Conservation (phyloP, 768 basidiomycete species). For the Porpolomopsis calyptriformis region DNA sequence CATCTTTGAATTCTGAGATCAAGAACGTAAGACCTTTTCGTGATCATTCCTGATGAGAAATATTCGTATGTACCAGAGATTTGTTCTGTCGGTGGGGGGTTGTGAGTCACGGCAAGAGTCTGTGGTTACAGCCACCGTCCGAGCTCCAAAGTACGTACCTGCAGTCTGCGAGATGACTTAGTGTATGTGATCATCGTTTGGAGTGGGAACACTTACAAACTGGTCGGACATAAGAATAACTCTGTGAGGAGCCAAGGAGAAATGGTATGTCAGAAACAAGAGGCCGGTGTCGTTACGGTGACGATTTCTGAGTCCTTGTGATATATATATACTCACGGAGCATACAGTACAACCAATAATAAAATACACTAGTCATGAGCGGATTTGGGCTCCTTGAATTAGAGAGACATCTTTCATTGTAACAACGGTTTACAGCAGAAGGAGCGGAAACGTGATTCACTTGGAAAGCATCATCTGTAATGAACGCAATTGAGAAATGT, state of each 20-base stretch:
- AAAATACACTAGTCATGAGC: no score
- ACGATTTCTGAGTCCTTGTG: no score
- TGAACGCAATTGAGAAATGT: not conserved
- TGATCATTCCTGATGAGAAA: not conserved
- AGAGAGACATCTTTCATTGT: no score
- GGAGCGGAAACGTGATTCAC: conserved; percentile 7
- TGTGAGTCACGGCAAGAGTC: not conserved
- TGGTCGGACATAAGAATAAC: no score
- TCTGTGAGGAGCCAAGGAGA: no score
- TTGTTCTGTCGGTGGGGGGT: conserved; percentile 6
- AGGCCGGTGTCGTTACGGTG: no score
- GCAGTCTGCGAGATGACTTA: not conserved
- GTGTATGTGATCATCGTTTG: no score
- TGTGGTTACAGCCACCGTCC: not conserved
- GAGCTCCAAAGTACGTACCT: not conserved
- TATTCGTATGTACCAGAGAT: conserved; percentile 4
- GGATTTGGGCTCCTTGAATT: no score
- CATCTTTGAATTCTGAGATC: conserved; percentile 67
- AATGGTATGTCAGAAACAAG: no score
- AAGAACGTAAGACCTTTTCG: not conserved
- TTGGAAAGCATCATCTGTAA: conserved; percentile 26
- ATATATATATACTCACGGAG: no score
- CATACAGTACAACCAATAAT: no score
- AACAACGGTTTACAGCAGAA: not conserved
- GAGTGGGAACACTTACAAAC: no score